Percentiles rank a stretch among this genome's conserved stretches.
Conservation (phyloP, 2,329 filamentous ascomycete species). For the Neofusicoccum cordaticola region DNA sequence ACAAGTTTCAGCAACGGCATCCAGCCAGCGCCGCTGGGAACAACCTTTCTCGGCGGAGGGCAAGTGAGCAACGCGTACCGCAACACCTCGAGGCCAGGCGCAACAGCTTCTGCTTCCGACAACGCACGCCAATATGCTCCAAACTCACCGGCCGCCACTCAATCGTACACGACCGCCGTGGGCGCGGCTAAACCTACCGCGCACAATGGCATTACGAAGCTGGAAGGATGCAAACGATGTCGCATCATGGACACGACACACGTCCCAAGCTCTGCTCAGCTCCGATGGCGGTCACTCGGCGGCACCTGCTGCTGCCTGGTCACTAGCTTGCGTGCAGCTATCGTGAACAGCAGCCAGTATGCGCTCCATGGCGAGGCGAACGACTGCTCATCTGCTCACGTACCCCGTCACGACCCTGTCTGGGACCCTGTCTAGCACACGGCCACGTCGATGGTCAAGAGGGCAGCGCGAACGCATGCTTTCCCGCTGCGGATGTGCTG, state of each 20-base stretch:
- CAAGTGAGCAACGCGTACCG: not conserved
- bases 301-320: conserved; percentile 7
- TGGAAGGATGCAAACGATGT: conserved; percentile 12
- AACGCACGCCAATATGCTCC: not conserved
- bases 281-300: conserved; percentile 14
- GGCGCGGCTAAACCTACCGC: conserved; percentile 5
- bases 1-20: conserved; percentile 12
- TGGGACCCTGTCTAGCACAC: conserved; percentile 9
- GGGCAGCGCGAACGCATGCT: conserved; percentile 7
- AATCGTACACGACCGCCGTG: not conserved
- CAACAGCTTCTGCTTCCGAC: not conserved
- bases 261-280: not conserved
- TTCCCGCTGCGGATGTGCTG: conserved; percentile 1
- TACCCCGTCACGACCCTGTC: not conserved
- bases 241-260: conserved; percentile 15
- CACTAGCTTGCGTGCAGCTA: not conserved
- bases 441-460: conserved; percentile 10
- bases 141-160: not conserved
- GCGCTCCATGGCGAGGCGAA: not conserved
- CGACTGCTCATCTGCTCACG: conserved; percentile 7
- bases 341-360: not conserved
- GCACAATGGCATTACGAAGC: not conserved
- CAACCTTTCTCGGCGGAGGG: not conserved
- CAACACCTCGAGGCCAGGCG: not conserved
- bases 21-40: not conserved